Percentiles rank a stretch among this genome's conserved stretches.
Conservation (phyloP, 148 eudicot genomes). For the Heliamphora exappendiculata region DNA sequence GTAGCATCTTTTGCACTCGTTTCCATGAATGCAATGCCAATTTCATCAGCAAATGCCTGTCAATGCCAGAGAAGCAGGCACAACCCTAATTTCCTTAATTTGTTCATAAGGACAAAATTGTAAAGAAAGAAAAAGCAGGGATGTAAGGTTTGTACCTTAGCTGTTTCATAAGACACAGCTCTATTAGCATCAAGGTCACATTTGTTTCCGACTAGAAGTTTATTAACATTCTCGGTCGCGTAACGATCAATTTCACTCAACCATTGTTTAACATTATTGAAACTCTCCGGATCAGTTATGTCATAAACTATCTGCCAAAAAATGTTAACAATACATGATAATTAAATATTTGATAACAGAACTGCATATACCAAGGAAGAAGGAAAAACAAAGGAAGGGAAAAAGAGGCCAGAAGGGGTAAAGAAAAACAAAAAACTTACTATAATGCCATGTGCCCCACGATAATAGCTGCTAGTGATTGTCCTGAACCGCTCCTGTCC, state of each 20-base stretch:
- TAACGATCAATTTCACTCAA: conserved; percentile 50
- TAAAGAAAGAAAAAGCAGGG: neutral
- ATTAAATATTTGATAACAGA: neutral
- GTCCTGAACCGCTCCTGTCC: conserved; percentile 58
- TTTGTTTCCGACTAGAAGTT: conserved; percentile 48
- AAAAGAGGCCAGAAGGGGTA: neutral
- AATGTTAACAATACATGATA: neutral
- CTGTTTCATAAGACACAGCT: conserved; percentile 41
- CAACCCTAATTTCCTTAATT: neutral
- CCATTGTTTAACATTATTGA: conserved; percentile 57
- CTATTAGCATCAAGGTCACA: conserved; percentile 35
- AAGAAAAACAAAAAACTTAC: conserved; percentile 18
- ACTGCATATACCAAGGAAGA: neutral
- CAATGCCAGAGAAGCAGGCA: neutral
- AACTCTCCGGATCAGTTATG: conserved; percentile 46
- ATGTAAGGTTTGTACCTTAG: conserved; percentile 27
- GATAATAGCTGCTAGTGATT: conserved; percentile 55
- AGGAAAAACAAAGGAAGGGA: neutral
- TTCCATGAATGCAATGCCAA: conserved; percentile 54
- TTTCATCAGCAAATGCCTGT: conserved; percentile 55
- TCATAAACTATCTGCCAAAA: conserved; percentile 46
- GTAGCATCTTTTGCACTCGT: conserved; percentile 50
- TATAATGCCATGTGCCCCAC: conserved; percentile 53
- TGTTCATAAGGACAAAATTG: neutral
- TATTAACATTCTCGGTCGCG: conserved; percentile 48